Conservation (phyloP, 2,329 filamentous ascomycete species). For the Aspergillus pseudoglaucus region DNA sequence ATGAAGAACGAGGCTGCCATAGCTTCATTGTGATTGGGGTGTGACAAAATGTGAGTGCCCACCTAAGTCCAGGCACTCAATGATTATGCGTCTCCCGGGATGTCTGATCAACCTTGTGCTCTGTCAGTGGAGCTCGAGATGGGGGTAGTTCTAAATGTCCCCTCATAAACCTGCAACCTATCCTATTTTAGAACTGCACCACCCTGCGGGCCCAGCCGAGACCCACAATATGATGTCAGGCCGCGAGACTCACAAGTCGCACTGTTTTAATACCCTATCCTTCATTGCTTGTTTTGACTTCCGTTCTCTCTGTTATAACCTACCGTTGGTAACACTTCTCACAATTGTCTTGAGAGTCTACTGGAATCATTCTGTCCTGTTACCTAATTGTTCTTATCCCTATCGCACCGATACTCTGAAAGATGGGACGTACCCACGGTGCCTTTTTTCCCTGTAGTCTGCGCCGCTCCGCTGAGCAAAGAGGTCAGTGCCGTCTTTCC, state of each 20-base stretch:
- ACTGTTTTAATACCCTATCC: slow-evolving; percentile 1
- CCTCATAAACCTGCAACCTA: background rate
- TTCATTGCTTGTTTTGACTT: background rate
- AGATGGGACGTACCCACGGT: background rate
- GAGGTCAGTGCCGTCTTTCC: background rate
- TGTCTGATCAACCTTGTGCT: background rate
- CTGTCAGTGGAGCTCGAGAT: background rate
- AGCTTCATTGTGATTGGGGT: too few species aligned
- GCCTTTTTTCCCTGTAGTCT: background rate
- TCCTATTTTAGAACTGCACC: background rate
- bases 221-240: background rate
- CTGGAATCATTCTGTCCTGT: background rate
- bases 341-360: background rate
- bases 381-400: slow-evolving; percentile 1
- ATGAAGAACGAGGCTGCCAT: too few species aligned
- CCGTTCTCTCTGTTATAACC: background rate
- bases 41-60: background rate
- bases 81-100: background rate
- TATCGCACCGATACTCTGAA: slow-evolving; percentile 1
- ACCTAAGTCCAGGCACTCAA: background rate
- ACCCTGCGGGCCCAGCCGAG: background rate
- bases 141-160: background rate
- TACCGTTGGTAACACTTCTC: slow-evolving; percentile 1
- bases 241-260: too few species aligned
- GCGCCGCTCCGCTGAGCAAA: background rate